Conservation (phyloP, 2,329 filamentous ascomycete genomes). For the Colletotrichum limetticola region DNA sequence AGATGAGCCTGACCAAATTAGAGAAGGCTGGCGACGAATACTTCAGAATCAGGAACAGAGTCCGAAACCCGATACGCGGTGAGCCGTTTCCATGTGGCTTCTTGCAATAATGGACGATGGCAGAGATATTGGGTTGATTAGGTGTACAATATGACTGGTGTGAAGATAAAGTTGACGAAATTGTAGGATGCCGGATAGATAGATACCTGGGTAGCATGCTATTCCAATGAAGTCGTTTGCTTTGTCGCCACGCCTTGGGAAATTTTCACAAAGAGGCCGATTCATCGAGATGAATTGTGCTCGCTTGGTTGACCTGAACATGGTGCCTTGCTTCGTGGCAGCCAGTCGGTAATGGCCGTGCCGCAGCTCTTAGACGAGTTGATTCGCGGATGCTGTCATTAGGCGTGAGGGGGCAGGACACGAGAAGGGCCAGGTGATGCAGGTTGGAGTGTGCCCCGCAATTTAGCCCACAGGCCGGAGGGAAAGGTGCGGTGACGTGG, state of each 20-base stretch:
- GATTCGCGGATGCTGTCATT: constrained; percentile 25
- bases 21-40: constrained; percentile 6
- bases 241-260: background rate
- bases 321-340: constrained; percentile 4
- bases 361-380: constrained; percentile 9
- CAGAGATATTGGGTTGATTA: background rate
- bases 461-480: constrained; percentile 30
- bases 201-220: background rate
- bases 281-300: background rate
- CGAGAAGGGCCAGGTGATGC: constrained; percentile 28
- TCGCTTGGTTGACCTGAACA: background rate
- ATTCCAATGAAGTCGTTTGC: background rate
- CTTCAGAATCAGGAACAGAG: constrained; percentile 3
- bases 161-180: background rate
- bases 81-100: background rate
- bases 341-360: constrained; percentile 13
- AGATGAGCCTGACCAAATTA: constrained; percentile 1
- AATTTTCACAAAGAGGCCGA: background rate
- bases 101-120: background rate
- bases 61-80: background rate
- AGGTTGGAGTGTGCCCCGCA: constrained; percentile 27
- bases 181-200: background rate
- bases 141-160: background rate
- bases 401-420: constrained; percentile 26
- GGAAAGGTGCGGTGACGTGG: constrained; percentile 33